Percentiles rank a stretch among this genome's conserved stretches.
Evolutionary conservation across 441 rosid species (phyloP).

Genomic region (Pelargonium myrrhifolium): DNA sequence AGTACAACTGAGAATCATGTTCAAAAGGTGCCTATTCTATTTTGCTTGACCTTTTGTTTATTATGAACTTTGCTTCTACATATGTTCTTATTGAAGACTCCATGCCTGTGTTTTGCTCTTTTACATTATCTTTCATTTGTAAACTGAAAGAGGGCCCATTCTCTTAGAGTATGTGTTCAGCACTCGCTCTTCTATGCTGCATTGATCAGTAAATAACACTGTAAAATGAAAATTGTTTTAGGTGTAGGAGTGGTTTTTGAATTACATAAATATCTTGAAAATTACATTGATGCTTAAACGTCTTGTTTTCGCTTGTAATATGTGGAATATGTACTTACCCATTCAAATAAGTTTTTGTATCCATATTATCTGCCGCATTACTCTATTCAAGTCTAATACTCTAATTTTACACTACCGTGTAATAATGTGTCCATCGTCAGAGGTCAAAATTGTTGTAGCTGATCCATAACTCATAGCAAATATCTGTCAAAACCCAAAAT

Average conservation of each 20-base stretch:
- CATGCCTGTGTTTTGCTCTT: slow-evolving; percentile 1
- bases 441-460: no score
- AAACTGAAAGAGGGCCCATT: not conserved
- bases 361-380: no score
- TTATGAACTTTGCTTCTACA: slow-evolving; percentile 5
- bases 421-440: no score
- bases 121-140: not conserved
- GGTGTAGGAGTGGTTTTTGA: not conserved
- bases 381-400: not conserved
- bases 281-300: not conserved
- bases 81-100: not conserved
- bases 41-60: slow-evolving; percentile 12
- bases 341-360: no score
- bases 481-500: not conserved
- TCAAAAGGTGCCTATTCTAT: slow-evolving; percentile 16
- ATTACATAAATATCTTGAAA: not conserved
- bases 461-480: no score
- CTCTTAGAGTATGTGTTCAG: not conserved
- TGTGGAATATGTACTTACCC: not conserved
- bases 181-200: slow-evolving; percentile 5
- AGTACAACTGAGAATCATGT: slow-evolving; percentile 9
- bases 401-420: no score
- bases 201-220: slow-evolving; percentile 1
- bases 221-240: not conserved
- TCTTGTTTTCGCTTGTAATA: not conserved